phyloP scores from a whole-genome alignment of 805 yeast genomes.

The Starmerella scarabaei region DNA sequence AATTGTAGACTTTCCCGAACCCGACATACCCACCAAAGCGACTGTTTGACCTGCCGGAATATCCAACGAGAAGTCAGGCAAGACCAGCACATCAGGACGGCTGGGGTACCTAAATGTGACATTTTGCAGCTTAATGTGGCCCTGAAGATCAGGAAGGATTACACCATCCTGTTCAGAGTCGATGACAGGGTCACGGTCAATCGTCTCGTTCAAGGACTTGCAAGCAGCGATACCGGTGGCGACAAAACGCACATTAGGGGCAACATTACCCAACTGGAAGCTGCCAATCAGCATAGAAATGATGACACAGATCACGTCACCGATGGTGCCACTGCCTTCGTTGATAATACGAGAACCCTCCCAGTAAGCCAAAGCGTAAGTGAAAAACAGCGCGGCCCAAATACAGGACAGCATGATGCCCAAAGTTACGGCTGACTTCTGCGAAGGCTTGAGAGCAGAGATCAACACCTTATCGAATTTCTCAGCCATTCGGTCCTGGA shows the following conservation, averaged over 20 bases:
- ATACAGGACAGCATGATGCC: slow-evolving; percentile 29
- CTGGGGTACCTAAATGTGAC: slow-evolving; percentile 79
- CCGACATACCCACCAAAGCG: slow-evolving; percentile 93
- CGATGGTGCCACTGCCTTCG: slow-evolving; percentile 25
- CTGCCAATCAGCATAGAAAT: slow-evolving; percentile 34
- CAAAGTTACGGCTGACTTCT: slow-evolving; percentile 23
- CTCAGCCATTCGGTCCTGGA: slow-evolving; percentile 28
- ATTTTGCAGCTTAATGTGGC: slow-evolving; percentile 69
- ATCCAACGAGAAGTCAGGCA: slow-evolving; percentile 59
- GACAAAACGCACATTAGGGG: slow-evolving; percentile 31
- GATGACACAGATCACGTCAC: slow-evolving; percentile 28
- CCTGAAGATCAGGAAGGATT: slow-evolving; percentile 27
- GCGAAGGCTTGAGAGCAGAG: slow-evolving; percentile 21
- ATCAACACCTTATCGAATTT: slow-evolving; percentile 26
- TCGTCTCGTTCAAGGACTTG: slow-evolving; percentile 31
- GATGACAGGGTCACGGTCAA: slow-evolving; percentile 32
- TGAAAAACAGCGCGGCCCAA: slow-evolving; percentile 28
- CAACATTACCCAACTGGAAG: slow-evolving; percentile 31
- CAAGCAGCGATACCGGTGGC: slow-evolving; percentile 32
- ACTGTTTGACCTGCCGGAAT: slow-evolving; percentile 84
- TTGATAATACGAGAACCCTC: slow-evolving; percentile 32
- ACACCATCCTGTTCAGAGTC: slow-evolving; percentile 27
- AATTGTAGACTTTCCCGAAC: slow-evolving; percentile 89
- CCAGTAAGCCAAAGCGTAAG: slow-evolving; percentile 34
- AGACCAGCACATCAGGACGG: slow-evolving; percentile 66